Base-by-base conservation (phyloP, 805 yeast species). In the Candida pseudoglaebosa region DNA sequence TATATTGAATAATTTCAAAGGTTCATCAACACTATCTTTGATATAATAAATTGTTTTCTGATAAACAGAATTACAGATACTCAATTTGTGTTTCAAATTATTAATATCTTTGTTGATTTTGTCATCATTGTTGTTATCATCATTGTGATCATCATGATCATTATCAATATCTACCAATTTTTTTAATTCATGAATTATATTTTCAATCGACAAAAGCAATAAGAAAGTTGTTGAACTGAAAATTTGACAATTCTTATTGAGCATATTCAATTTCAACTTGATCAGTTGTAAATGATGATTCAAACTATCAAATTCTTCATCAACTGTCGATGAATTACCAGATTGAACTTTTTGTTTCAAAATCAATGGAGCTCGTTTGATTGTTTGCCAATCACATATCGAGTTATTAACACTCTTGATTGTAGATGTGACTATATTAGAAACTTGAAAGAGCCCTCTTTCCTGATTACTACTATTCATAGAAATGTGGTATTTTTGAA, bases 251-350 rank as follows among this genome's bases (percentile, higher is more conserved):
- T 53, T 48, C 18, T 53, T 52, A 14, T 34, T 21, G 8, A 60
- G 32, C 2, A 34, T 34, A n/a, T 43, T 38, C 13, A 60, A 19
- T 9, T 42, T 43, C 14, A 35, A 45, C 20, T 57, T 61, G 4
- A 44, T 17, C 18, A 20, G 13, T 6, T 18, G 24, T 21, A 59
- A 43, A 24, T 55, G 51, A 26, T 42, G 45, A n/a, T 54, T 47
- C 17, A 61, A 37, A 2, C 38, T 46, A 40, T 67, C 65, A 40
- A 65, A 66, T 18, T 60, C 66, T 36, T 63, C 69, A 44, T 70
- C 75, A 9, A 62, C 48, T 4, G 71, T 67, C 31, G 45, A 52
- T 17, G 48, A 42, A 21, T 45, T 48, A 2, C 55, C 55, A 6
- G 50, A 20, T 20, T 52, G 56, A 30, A 56, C 41, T 35, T 49